Conservation (phyloP, 345 rosid species). For the Gossypium mustelinum region DNA sequence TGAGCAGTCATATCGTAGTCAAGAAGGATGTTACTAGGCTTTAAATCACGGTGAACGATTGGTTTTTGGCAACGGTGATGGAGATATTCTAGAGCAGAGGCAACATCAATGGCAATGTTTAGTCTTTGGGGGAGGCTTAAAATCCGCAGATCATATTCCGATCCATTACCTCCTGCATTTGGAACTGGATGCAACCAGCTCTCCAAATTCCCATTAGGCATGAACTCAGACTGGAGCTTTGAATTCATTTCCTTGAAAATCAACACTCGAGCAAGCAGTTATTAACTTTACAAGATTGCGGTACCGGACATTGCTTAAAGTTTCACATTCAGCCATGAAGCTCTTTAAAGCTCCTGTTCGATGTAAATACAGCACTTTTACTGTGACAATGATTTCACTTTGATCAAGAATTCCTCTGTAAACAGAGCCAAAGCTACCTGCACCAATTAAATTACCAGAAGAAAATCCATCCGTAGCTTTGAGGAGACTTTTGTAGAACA, state of each 20-base stretch:
- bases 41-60: slow-evolving; percentile 26
- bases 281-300: slow-evolving; percentile 17
- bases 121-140: slow-evolving; percentile 1
- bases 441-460: slow-evolving; percentile 4
- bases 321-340: slow-evolving; percentile 18
- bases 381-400: neutral
- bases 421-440: slow-evolving; percentile 25
- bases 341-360: slow-evolving; percentile 21
- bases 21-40: slow-evolving; percentile 16
- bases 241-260: slow-evolving; percentile 22
- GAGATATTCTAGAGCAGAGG: slow-evolving; percentile 20
- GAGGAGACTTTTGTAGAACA: slow-evolving; percentile 7
- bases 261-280: slow-evolving; percentile 14
- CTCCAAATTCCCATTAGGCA: neutral
- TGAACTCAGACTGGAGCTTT: slow-evolving; percentile 17
- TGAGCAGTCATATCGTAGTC: slow-evolving; percentile 10
- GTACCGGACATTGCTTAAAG: slow-evolving; percentile 15
- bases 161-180: neutral
- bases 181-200: slow-evolving; percentile 11
- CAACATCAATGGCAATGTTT: slow-evolving; percentile 18
- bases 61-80: slow-evolving; percentile 14
- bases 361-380: slow-evolving; percentile 16
- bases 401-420: slow-evolving; percentile 17
- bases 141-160: neutral
- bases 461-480: slow-evolving; percentile 15